Conservation (phyloP, 306 rosid genomes). For the Sphenostylis stenocarpa region DNA sequence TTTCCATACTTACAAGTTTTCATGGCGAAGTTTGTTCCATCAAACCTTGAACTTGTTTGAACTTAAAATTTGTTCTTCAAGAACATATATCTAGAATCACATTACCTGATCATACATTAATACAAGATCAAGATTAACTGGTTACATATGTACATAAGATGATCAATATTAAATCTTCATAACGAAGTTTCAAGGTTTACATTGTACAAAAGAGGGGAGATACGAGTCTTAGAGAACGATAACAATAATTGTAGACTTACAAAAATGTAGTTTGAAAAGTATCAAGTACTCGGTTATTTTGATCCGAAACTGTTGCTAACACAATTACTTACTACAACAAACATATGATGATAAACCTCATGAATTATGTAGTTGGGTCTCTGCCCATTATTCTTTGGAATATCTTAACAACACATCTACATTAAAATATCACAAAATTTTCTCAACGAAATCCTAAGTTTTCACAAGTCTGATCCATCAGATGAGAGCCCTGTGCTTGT, state of each 20-base stretch:
- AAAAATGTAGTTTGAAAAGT: conserved; percentile 33
- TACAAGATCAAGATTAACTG: neutral
- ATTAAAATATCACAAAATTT: conserved; percentile 37
- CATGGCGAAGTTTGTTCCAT: no score
- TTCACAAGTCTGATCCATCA: conserved; percentile 43
- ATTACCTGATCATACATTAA: neutral
- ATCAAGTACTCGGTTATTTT: conserved; percentile 31
- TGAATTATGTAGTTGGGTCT: conserved; percentile 38
- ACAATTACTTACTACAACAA: conserved; percentile 38
- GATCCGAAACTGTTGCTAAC: conserved; percentile 43
- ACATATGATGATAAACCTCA: conserved; percentile 28
- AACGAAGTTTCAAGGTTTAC: neutral
- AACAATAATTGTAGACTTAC: conserved; percentile 28
- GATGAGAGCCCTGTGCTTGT: conserved; percentile 26
- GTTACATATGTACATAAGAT: neutral
- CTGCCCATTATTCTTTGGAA: conserved; percentile 46
- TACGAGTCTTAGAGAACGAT: neutral
- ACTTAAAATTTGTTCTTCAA: no score
- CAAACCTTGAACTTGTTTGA: no score
- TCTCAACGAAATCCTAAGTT: conserved; percentile 36
- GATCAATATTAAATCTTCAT: neutral
- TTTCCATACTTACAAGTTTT: no score
- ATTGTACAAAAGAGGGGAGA: conserved; percentile 2
- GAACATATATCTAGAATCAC: no score
- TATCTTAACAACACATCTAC: conserved; percentile 30